Evolutionary conservation across 352 stramenopile species (phyloP).

Genomic region (Globisporangium ultimum): DNA sequence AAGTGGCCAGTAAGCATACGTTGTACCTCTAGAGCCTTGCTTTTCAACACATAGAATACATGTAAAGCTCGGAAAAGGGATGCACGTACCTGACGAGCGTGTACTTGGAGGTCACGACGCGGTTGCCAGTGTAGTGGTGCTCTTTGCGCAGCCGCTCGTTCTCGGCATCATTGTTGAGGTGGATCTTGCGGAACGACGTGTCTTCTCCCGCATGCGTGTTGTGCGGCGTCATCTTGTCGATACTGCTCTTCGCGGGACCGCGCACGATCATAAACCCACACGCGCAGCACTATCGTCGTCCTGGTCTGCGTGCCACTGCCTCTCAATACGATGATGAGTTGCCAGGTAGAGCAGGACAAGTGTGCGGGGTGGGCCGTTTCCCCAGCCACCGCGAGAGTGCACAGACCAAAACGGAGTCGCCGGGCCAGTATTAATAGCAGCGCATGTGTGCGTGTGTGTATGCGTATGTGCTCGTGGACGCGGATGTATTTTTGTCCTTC

Average conservation of each 20-base stretch:
- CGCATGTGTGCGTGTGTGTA: no score
- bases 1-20: no score
- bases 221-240: conserved; percentile 1
- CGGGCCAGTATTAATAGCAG: no score
- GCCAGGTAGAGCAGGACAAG: no score
- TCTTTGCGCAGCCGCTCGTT: conserved; percentile 48
- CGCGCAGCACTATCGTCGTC: no score
- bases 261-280: conserved; percentile 5
- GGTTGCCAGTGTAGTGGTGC: conserved; percentile 60
- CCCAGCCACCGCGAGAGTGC: no score
- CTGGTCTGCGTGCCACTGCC: no score
- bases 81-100: conserved; percentile 59
- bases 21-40: not conserved
- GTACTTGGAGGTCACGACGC: conserved; percentile 91
- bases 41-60: not conserved
- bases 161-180: conserved; percentile 59
- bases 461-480: no score
- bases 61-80: not conserved
- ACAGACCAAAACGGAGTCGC: no score
- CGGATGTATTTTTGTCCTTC: no score
- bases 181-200: conserved; percentile 40
- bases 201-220: conserved; percentile 7
- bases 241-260: conserved; percentile 2
- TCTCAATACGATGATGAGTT: no score
- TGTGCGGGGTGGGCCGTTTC: no score